Evolutionary conservation across 2,329 filamentous ascomycete genomes (phyloP), one percentile per base, ranked within the genome.

Genomic region (Zasmidium angulare): DNA sequence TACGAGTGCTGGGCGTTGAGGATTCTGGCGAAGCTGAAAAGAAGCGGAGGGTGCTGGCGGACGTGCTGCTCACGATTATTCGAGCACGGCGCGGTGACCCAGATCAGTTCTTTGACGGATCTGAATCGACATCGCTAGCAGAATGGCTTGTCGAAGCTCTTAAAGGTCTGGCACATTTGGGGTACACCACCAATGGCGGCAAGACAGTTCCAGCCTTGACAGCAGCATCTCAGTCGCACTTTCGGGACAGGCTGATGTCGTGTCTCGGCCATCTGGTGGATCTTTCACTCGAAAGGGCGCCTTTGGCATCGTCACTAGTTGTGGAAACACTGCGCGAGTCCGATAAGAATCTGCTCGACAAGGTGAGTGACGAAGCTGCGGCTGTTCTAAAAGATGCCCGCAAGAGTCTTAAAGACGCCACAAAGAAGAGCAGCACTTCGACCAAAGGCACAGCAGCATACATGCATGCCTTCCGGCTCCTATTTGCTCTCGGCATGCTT

Each of bases 401-500:
- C 26, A 66, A 66, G 55, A 53, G 53, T 31, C 49, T 65, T 1
- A 63, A 64, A n/a, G 61, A 63, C 24, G 64, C 64, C 1, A 55
- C 61, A 46, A 62, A 62, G 21, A 63, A 64, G 53, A 53, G 61
- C 10, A 36, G 53, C 12, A 46, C 40, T 20, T 50, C 61, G 24
- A 46, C 36, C 64, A 47, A 71, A 67, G 65, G 72, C 62, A 55
- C 52, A 20, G 56, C 55, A 3, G 62, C 62, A 17, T 57, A 61
- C 47, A 49, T 50, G 17, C 86, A 86, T 61, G 89, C 90, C 0
- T 83, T 97, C 59, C 88, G 89, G 20, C 81, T 97, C 36, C 82
- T 98, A 1, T 91, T 96, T 72, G 88, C 91, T 0, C 83, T 97
- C 54, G 89, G 91, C 0, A 84, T 97, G 14, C 81, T 98, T 56